Base-by-base conservation (phyloP, 306 rosid genomes). In the Quercus aquifolioides region DNA sequence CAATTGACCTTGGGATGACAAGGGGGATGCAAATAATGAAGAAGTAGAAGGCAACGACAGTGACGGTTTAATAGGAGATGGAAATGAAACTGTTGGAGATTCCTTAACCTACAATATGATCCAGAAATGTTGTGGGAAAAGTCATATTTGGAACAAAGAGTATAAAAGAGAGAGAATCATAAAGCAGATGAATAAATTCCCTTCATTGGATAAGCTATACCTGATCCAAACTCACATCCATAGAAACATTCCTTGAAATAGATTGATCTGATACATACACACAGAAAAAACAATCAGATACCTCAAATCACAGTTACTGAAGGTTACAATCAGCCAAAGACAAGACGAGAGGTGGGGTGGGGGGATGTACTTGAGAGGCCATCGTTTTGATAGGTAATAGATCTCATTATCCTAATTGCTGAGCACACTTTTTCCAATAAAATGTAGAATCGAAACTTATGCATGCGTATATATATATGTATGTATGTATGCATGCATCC, bases 191-290 rank as follows among this genome's bases (percentile, higher is more conserved):
- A 62, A 65, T 59, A 31, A 71, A 68, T 64, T n/a, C 60, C 55
- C 80, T 64, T 71, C 62, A 80, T 55, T n/a, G 67, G 4, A 52
- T 73, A 78, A 73, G 72, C 55, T 87, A 26, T 79, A 95, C 98
- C 97, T 92, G 98, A 72, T 89, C 94, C 71, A 85, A 59, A 64
- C 86, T 90, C 69, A 79, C 84, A 83, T 95, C 99, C 64, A 84
- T 79, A 14, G 97, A 92, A 57, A 85, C 77, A 82, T 87, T 87
- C 80, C 87, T 77, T 77, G 94, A 85, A 83, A 90, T 79, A 77
- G 94, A 89, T 81, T 78, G 91, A 83, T 85, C 99, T 92, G 93
- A 74, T 73, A 83, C 23, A 83, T 30, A 75, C 70, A 67, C 65
- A 87, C 14, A 55, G 55, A 58, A 60, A 75, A 65, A 57, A 62